A percentile compares a stretch with the other conserved stretches of the same genome.
phyloP scores from a whole-genome alignment of 2,329 filamentous ascomycete species.

The Colletotrichum sp. region DNA sequence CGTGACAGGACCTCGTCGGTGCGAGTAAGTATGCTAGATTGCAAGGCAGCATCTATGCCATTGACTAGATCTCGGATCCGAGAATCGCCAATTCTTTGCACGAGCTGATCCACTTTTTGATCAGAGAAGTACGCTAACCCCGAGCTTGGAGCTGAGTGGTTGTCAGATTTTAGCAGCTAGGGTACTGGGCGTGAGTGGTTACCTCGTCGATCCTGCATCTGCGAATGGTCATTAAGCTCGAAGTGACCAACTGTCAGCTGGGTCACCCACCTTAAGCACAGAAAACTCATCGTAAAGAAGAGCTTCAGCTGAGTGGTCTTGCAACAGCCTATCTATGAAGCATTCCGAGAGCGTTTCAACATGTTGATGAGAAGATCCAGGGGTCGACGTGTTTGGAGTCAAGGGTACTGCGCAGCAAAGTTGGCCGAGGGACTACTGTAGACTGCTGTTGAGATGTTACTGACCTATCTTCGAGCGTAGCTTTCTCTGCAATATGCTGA shows the following conservation, averaged over 20 bases:
- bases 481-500: neutral
- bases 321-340: neutral
- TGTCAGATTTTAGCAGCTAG: neutral
- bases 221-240: fast-evolving
- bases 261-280: neutral
- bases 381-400: neutral
- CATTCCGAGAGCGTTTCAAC: neutral
- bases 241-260: neutral
- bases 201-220: neutral
- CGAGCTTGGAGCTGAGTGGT: neutral
- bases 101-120: neutral
- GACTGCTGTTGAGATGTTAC: neutral
- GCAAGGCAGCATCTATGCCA: neutral
- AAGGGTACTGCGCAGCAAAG: neutral
- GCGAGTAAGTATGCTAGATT: neutral
- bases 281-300: neutral
- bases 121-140: neutral
- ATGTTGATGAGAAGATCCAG: neutral
- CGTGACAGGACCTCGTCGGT: neutral
- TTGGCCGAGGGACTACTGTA: neutral
- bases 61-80: neutral
- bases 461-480: neutral
- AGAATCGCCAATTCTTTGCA: neutral
- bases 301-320: neutral
- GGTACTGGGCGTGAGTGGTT: neutral